Evolutionary conservation across 768 basidiomycete genomes (phyloP).

Genomic region (Artomyces pyxidatus): DNA sequence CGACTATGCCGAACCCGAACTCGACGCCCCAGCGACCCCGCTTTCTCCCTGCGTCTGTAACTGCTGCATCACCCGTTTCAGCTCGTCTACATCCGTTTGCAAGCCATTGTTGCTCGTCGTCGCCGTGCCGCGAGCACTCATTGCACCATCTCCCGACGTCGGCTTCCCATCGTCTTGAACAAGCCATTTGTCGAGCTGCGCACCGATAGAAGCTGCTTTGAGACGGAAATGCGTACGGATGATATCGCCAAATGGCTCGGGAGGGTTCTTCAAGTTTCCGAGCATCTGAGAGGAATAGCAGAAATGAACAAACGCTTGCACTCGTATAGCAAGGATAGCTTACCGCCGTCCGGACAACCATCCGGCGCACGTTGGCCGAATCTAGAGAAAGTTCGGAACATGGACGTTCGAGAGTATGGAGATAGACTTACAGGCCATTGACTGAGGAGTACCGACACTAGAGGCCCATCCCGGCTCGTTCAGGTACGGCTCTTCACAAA

Average conservation of each 20-base stretch:
- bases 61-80: slow-evolving; percentile 51
- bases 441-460: slow-evolving; percentile 64
- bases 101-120: slow-evolving; percentile 51
- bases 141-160: slow-evolving; percentile 49
- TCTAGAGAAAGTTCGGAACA: slow-evolving; percentile 37
- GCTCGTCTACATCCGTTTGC: slow-evolving; percentile 61
- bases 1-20: neutral
- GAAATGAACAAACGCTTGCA: slow-evolving; percentile 3
- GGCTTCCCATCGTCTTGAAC: slow-evolving; percentile 62
- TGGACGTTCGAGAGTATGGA: neutral
- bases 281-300: slow-evolving; percentile 51
- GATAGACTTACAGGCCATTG: slow-evolving; percentile 57
- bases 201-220: slow-evolving; percentile 60
- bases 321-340: slow-evolving; percentile 16
- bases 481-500: slow-evolving; percentile 89
- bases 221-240: slow-evolving; percentile 88
- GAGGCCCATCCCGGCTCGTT: slow-evolving; percentile 89
- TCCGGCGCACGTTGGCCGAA: slow-evolving; percentile 86
- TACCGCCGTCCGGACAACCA: slow-evolving; percentile 87
- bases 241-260: slow-evolving; percentile 80
- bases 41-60: slow-evolving; percentile 10
- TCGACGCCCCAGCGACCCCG: neutral
- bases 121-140: slow-evolving; percentile 26
- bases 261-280: slow-evolving; percentile 71
- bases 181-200: slow-evolving; percentile 79